Percentiles rank a stretch among this genome's conserved stretches.
phyloP scores from a whole-genome alignment of 768 basidiomycete genomes.

The Termitomyces sp. region DNA sequence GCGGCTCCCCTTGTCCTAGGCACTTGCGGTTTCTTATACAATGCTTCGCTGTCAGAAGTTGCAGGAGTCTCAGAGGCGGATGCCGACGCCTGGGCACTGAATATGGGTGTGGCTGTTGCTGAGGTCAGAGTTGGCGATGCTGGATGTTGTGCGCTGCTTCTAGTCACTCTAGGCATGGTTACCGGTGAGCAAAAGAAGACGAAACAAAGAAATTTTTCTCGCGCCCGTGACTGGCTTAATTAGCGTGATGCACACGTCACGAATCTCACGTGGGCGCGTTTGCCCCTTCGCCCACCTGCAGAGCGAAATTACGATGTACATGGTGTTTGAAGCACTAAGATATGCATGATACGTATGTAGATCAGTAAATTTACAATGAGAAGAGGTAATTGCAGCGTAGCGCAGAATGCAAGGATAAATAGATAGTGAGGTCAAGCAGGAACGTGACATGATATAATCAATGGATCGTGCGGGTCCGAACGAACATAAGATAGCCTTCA shows the following conservation, averaged over 20 bases:
- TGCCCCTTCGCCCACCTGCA: not conserved
- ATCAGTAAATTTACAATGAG: not conserved
- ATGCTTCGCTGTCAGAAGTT: slow-evolving; percentile 39
- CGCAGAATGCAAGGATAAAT: not conserved
- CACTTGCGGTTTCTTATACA: slow-evolving; percentile 15
- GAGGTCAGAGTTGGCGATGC: slow-evolving; percentile 29
- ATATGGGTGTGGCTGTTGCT: slow-evolving; percentile 41
- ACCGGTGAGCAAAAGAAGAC: slow-evolving; percentile 8
- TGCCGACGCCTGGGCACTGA: slow-evolving; percentile 42
- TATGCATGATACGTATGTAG: not conserved
- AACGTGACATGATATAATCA: not conserved
- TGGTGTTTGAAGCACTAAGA: not conserved
- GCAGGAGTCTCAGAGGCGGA: slow-evolving; percentile 43
- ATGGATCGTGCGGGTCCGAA: slow-evolving; percentile 26
- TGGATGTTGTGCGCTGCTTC: slow-evolving; percentile 25
- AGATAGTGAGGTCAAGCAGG: not conserved
- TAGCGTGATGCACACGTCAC: slow-evolving; percentile 22
- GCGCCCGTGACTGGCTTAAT: slow-evolving; percentile 25
- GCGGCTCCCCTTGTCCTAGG: slow-evolving; percentile 6
- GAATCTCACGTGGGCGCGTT: slow-evolving; percentile 23
- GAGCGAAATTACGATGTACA: not conserved
- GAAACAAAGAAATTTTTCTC: slow-evolving; percentile 21
- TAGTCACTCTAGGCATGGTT: slow-evolving; percentile 29
- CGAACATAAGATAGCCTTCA: slow-evolving; percentile 66
- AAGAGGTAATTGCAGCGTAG: not conserved